A percentile compares a stretch with the other conserved stretches of the same genome.
phyloP scores from a whole-genome alignment of 2,329 filamentous ascomycete species.

The Fusarium mangiferae region DNA sequence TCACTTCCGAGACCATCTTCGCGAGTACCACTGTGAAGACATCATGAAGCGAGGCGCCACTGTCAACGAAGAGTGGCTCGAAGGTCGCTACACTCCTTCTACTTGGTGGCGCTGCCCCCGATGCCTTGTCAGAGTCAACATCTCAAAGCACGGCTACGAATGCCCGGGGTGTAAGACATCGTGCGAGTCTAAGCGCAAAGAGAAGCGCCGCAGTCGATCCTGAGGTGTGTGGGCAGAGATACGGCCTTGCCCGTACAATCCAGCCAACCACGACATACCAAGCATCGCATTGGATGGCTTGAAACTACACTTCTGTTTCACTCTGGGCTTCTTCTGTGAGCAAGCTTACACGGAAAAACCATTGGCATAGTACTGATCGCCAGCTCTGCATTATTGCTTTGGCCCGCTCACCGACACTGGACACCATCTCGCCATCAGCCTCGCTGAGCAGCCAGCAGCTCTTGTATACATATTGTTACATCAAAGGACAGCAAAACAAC shows the following conservation, averaged over 20 bases:
- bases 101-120: slow-evolving; percentile 66
- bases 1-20: slow-evolving; percentile 67
- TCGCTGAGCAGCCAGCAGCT: slow-evolving; percentile 18
- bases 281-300: slow-evolving; percentile 12
- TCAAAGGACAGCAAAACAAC: neutral
- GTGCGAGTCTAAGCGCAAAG: slow-evolving; percentile 58
- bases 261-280: slow-evolving; percentile 22
- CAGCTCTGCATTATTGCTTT: neutral
- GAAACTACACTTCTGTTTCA: slow-evolving; percentile 16
- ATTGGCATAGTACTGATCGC: neutral
- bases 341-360: neutral
- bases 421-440: neutral
- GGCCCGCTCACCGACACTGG: slow-evolving; percentile 10
- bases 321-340: neutral
- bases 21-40: slow-evolving; percentile 66
- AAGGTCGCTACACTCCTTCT: slow-evolving; percentile 51
- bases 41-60: slow-evolving; percentile 58
- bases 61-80: slow-evolving; percentile 52
- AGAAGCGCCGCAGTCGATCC: slow-evolving; percentile 45
- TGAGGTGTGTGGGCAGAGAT: slow-evolving; percentile 17
- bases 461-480: slow-evolving; percentile 20
- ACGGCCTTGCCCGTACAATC: slow-evolving; percentile 18
- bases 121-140: slow-evolving; percentile 59
- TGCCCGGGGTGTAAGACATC: slow-evolving; percentile 59
- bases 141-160: slow-evolving; percentile 54